Percentiles rank a stretch among this genome's conserved stretches.
Conservation (phyloP, 768 basidiomycete species). For the Rubroboletus satanas region DNA sequence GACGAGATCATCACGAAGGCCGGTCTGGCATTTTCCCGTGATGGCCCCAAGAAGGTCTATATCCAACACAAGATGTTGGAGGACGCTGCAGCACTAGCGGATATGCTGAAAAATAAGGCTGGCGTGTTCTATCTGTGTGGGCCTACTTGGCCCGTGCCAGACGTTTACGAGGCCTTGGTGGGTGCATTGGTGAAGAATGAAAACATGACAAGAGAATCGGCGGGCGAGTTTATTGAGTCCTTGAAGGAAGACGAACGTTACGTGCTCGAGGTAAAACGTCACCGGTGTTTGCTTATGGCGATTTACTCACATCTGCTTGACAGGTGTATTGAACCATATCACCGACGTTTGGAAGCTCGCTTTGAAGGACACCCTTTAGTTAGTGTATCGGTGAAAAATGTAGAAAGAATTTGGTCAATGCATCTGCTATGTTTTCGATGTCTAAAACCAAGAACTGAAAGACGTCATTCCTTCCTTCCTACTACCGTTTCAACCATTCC, state of each 20-base stretch:
- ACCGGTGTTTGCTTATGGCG: background rate
- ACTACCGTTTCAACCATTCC: background rate
- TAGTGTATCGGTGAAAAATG: background rate
- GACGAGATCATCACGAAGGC: constrained; percentile 84
- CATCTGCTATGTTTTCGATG: background rate
- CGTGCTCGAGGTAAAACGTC: constrained; percentile 71
- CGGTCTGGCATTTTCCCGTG: constrained; percentile 95
- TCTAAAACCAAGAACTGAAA: background rate
- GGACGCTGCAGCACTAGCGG: constrained; percentile 72
- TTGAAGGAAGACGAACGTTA: constrained; percentile 97
- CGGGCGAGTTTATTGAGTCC: constrained; percentile 80
- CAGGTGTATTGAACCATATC: constrained; percentile 23
- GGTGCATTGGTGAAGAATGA: constrained; percentile 73
- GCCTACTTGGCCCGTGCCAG: constrained; percentile 99
- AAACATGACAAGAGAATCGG: constrained; percentile 56
- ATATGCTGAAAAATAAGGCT: constrained; percentile 65
- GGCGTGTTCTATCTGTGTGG: constrained; percentile 97
- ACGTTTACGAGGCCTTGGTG: constrained; percentile 91
- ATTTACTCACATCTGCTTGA: background rate
- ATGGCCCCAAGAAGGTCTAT: constrained; percentile 89
- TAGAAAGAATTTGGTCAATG: background rate
- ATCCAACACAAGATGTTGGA: constrained; percentile 98
- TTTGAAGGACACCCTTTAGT: background rate
- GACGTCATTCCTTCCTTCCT: background rate
- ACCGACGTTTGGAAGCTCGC: background rate